Percentiles rank a stretch among this genome's conserved stretches.
Evolutionary conservation across 1,139 yeast species (phyloP).

Genomic region (Taphrina sp.): DNA sequence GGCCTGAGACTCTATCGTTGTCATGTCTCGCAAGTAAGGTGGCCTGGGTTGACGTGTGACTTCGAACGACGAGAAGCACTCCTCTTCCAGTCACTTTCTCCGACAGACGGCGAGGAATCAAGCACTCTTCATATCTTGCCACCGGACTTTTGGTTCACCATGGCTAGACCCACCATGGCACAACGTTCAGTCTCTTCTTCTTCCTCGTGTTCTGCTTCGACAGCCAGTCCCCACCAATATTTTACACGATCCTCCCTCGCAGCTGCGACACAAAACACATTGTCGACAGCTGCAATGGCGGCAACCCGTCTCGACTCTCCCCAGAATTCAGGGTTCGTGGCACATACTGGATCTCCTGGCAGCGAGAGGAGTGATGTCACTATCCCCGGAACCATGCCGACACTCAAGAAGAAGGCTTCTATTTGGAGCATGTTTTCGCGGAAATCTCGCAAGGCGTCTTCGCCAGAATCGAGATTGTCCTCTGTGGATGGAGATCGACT

Average conservation of each 20-base stretch:
- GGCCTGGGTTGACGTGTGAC: too few relatives aligned
- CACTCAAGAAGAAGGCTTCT: constrained; percentile 9
- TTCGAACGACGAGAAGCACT: too few relatives aligned
- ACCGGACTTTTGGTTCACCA: too few relatives aligned
- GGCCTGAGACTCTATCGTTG: too few relatives aligned
- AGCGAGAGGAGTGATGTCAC: constrained; percentile 9
- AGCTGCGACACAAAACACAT: not conserved
- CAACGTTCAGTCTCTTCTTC: not conserved
- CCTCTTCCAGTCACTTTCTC: too few relatives aligned
- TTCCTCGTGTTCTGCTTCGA: not conserved
- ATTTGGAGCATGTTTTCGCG: constrained; percentile 17
- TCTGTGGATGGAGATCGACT: not conserved
- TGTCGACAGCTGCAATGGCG: not conserved
- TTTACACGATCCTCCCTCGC: not conserved
- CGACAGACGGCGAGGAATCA: too few relatives aligned
- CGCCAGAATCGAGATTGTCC: too few relatives aligned
- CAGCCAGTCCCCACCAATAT: constrained; percentile 1
- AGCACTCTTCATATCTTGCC: too few relatives aligned
- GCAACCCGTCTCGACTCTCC: not conserved
- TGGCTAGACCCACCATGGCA: not conserved
- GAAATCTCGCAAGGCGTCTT: constrained; percentile 7
- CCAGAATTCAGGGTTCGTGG: too few relatives aligned
- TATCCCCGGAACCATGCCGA: not conserved
- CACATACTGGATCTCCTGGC: not conserved
- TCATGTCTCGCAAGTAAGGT: too few relatives aligned